These are phyloP conservation scores for Yarrowia sp. DNA, from an alignment of 805 yeast genomes.

Conservation along the genomic window DNA sequence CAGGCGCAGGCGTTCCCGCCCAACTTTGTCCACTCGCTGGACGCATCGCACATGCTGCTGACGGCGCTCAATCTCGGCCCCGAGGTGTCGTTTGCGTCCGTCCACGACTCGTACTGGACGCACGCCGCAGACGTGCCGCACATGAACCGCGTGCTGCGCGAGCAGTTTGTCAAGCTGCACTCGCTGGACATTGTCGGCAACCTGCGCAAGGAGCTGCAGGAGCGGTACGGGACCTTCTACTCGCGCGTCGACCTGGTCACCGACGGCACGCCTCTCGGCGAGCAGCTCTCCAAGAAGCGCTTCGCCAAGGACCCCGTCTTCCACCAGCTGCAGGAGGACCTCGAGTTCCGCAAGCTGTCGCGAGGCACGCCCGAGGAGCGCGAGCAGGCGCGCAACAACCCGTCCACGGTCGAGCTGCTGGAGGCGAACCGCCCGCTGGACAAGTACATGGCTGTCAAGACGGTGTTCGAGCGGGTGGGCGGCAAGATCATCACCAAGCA, in stretches of 20 bases:
- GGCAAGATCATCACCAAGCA: neutral
- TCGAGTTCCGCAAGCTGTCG: neutral
- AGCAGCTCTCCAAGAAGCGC: neutral
- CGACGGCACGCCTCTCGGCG: neutral
- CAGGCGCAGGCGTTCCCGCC: conserved; percentile 96
- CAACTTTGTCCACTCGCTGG: conserved; percentile 88
- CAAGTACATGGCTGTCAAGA: neutral
- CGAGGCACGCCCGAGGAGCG: neutral
- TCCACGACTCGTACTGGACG: conserved; percentile 98
- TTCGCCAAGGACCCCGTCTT: neutral
- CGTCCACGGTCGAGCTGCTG: neutral
- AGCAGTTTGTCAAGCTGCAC: conserved; percentile 76
- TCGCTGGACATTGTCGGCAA: conserved; percentile 66
- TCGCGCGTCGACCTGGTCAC: neutral
- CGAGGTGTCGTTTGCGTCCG: conserved; percentile 81
- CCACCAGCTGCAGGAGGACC: neutral
- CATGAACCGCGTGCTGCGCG: conserved; percentile 70
- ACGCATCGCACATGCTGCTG: conserved; percentile 94
- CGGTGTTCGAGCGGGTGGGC: neutral
- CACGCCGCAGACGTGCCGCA: conserved; percentile 80
- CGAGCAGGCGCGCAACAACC: neutral
- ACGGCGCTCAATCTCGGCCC: conserved; percentile 58
- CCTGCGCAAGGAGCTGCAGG: conserved; percentile 74
- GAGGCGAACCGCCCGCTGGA: neutral
- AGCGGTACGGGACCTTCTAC: conserved; percentile 66